These are phyloP conservation scores for Euphorbia schlechtendalii DNA, from an alignment of 441 rosid genomes.

Conservation along the genomic window DNA sequence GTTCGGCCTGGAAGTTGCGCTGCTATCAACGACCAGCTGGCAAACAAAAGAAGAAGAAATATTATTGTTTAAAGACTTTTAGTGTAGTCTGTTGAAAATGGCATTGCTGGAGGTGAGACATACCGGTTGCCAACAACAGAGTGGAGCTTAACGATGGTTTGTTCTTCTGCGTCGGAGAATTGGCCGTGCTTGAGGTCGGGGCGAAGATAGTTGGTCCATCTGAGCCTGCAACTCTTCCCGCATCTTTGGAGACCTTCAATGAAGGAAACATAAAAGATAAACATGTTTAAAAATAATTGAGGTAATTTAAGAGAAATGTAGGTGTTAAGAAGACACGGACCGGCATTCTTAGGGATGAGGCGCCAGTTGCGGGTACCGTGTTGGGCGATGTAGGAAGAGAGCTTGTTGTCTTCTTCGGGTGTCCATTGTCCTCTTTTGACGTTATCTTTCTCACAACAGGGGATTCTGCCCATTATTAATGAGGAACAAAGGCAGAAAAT, in stretches of 20 bases:
- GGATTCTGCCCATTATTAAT: constrained; percentile 71
- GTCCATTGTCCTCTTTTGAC: constrained; percentile 98
- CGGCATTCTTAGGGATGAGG: constrained; percentile 91
- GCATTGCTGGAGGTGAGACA: background rate
- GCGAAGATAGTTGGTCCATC: constrained; percentile 84
- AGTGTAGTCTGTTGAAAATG: background rate
- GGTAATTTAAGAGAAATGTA: too few species aligned
- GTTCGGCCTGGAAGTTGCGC: constrained; percentile 93
- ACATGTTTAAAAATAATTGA: too few species aligned
- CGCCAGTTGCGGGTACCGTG: constrained; percentile 98
- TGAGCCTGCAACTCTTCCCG: constrained; percentile 75
- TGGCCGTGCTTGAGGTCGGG: constrained; percentile 79
- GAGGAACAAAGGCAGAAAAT: background rate
- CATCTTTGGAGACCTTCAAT: constrained; percentile 60
- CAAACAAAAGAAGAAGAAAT: background rate
- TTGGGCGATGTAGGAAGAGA: constrained; percentile 87
- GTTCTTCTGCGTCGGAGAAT: constrained; percentile 65
- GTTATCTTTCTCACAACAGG: constrained; percentile 87
- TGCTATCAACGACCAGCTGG: constrained; percentile 91
- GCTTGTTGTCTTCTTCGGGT: constrained; percentile 92
- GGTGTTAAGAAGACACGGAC: constrained; percentile 23
- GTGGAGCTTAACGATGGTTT: constrained; percentile 69
- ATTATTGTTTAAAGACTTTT: background rate
- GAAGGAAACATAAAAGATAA: background rate
- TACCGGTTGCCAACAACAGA: constrained; percentile 32